phyloP scores from a whole-genome alignment of 306 rosid genomes.

The Glycyrrhiza uralensis region DNA sequence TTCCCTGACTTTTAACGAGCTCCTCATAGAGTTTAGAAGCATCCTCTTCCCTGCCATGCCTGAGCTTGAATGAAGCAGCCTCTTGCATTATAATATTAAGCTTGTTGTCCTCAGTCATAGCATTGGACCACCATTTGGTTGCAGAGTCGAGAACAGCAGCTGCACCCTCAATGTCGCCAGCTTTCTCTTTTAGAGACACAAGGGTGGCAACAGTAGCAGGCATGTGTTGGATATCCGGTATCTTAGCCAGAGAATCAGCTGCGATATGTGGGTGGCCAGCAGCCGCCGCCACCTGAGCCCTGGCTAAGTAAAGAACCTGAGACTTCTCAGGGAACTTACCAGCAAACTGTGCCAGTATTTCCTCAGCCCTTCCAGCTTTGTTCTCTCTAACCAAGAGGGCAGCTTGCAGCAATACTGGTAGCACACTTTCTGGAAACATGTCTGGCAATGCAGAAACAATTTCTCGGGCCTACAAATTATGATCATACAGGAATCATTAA shows the following conservation, averaged over 20 bases:
- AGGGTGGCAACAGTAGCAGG: slow-evolving; percentile 96
- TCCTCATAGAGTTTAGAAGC: slow-evolving; percentile 80
- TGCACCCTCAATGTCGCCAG: slow-evolving; percentile 89
- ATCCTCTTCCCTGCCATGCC: slow-evolving; percentile 81
- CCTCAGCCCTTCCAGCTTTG: slow-evolving; percentile 91
- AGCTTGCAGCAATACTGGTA: slow-evolving; percentile 76
- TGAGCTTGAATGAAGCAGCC: slow-evolving; percentile 85
- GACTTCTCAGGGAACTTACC: slow-evolving; percentile 77
- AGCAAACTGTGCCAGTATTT: slow-evolving; percentile 71
- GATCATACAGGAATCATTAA: slow-evolving; percentile 26
- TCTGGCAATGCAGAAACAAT: slow-evolving; percentile 67
- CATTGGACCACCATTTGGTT: slow-evolving; percentile 89
- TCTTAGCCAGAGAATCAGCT: slow-evolving; percentile 77
- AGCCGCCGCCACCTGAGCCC: slow-evolving; percentile 97
- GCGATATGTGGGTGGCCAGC: slow-evolving; percentile 88
- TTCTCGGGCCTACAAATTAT: slow-evolving; percentile 72
- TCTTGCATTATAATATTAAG: slow-evolving; percentile 76
- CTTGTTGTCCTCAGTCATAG: slow-evolving; percentile 85
- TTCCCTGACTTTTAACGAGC: slow-evolving; percentile 82
- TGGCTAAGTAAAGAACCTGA: slow-evolving; percentile 59
- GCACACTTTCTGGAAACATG: slow-evolving; percentile 76
- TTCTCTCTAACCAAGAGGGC: slow-evolving; percentile 90
- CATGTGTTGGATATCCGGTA: slow-evolving; percentile 83
- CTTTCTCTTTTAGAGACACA: slow-evolving; percentile 84
- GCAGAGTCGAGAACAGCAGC: slow-evolving; percentile 82